Evolutionary conservation across 2,329 filamentous ascomycete species (phyloP).

Genomic region (Fusarium tuaranense): DNA sequence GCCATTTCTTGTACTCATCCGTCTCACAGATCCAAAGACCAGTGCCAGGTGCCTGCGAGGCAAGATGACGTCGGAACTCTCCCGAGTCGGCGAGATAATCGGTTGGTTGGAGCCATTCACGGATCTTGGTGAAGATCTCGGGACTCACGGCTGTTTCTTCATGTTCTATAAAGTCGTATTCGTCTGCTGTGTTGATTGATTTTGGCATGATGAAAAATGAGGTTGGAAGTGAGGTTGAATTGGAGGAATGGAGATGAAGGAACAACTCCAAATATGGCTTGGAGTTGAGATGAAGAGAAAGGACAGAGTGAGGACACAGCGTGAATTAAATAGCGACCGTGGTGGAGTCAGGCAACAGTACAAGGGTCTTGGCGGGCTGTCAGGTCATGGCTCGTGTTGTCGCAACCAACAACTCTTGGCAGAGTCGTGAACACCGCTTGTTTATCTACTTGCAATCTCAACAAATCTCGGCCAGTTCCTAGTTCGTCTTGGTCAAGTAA

Average conservation of each 20-base stretch:
- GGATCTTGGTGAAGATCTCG: constrained; percentile 24
- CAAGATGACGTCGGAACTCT: constrained; percentile 42
- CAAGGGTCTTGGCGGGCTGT: not conserved
- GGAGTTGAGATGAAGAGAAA: not conserved
- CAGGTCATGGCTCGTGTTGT: not conserved
- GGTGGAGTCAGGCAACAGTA: not conserved
- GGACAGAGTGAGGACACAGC: not conserved
- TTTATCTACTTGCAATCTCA: not conserved
- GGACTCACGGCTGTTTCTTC: constrained; percentile 26
- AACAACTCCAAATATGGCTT: not conserved
- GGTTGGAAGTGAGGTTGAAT: no score
- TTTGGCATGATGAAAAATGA: constrained; percentile 21
- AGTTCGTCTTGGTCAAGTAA: not conserved
- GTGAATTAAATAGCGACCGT: not conserved
- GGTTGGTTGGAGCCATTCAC: constrained; percentile 45
- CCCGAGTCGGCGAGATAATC: constrained; percentile 43
- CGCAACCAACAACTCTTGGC: not conserved
- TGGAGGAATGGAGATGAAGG: not conserved
- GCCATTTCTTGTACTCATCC: constrained; percentile 37
- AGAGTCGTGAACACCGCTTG: not conserved
- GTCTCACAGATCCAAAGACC: constrained; percentile 43
- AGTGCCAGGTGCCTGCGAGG: constrained; percentile 41
- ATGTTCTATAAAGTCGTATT: constrained; percentile 36
- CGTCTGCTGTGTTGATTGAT: constrained; percentile 30
- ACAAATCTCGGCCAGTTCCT: not conserved